These are phyloP conservation scores for Aspergillus fructus DNA, from an alignment of 2,329 filamentous ascomycete genomes.

Conservation along the genomic window DNA sequence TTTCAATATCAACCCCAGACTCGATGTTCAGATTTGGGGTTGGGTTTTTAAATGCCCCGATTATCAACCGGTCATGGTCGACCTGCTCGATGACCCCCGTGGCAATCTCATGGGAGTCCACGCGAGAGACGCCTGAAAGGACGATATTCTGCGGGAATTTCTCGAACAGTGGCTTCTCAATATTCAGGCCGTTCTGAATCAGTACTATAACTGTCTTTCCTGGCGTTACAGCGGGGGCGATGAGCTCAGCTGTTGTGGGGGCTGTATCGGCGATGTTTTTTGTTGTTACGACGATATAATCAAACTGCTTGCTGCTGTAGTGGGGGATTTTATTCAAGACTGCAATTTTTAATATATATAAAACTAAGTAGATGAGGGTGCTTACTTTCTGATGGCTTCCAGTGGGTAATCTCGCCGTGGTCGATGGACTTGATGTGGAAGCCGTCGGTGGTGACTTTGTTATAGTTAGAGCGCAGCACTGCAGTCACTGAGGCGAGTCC, in stretches of 20 bases:
- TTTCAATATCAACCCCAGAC: no score
- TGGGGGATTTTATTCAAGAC: slow-evolving; percentile 53
- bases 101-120: slow-evolving; percentile 50
- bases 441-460: slow-evolving; percentile 47
- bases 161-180: slow-evolving; percentile 52
- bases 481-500: slow-evolving; percentile 54
- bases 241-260: slow-evolving; percentile 50
- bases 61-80: slow-evolving; percentile 50
- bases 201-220: slow-evolving; percentile 56
- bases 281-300: slow-evolving; percentile 60
- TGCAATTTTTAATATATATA: slow-evolving; percentile 13
- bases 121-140: slow-evolving; percentile 55
- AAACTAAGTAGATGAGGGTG: no score
- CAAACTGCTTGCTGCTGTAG: slow-evolving; percentile 41
- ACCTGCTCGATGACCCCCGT: slow-evolving; percentile 54
- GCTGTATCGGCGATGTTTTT: slow-evolving; percentile 59
- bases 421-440: slow-evolving; percentile 58
- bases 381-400: slow-evolving; percentile 40
- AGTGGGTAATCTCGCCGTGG: slow-evolving; percentile 51
- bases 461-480: slow-evolving; percentile 58
- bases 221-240: slow-evolving; percentile 53
- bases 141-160: slow-evolving; percentile 54
- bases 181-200: slow-evolving; percentile 64
- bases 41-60: slow-evolving; percentile 49
- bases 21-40: background rate